phyloP scores from a whole-genome alignment of 495 filamentous ascomycete species.

The Xylaria cubensis region DNA sequence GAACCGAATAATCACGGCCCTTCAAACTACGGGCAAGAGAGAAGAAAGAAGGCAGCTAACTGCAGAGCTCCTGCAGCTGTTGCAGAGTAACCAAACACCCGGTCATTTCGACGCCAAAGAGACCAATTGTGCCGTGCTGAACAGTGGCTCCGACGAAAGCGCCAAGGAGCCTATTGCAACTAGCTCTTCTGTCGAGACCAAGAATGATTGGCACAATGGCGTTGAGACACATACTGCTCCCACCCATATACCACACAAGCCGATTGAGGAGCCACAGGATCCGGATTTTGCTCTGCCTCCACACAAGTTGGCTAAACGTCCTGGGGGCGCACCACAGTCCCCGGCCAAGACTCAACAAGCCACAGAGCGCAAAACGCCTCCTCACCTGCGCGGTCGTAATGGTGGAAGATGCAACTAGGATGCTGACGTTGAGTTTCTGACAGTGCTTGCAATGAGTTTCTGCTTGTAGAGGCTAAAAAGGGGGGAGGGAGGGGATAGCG shows the following conservation, averaged over 20 bases:
- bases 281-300: neutral
- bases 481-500: too few species aligned
- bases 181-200: neutral
- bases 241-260: neutral
- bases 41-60: neutral
- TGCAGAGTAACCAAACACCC: neutral
- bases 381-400: constrained; percentile 9
- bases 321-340: neutral
- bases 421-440: neutral
- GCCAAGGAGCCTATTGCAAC: neutral
- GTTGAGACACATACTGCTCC: neutral
- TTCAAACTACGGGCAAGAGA: neutral
- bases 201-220: neutral
- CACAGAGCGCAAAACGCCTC: neutral
- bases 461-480: neutral
- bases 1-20: neutral
- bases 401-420: neutral
- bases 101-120: neutral
- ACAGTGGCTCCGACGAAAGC: too few species aligned
- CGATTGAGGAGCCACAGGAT: neutral
- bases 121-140: neutral
- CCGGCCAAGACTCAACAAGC: neutral
- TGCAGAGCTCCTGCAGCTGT: neutral
- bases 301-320: neutral
- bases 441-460: neutral